A percentile compares a stretch with the other conserved stretches of the same genome.
phyloP scores from a whole-genome alignment of 495 filamentous ascomycete genomes.

The Penicillium lividum region DNA sequence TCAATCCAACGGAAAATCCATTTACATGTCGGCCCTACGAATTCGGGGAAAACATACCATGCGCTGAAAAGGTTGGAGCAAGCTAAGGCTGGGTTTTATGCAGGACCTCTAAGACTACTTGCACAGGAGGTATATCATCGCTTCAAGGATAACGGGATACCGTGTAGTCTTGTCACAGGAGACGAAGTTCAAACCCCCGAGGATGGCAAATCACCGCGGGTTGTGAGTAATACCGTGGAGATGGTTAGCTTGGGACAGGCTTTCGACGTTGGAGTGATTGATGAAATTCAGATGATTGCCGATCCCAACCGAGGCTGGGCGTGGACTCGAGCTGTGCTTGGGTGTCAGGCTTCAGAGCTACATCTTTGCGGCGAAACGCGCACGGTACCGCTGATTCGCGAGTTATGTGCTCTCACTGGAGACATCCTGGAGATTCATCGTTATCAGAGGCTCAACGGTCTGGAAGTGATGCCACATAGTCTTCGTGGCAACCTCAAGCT shows the following conservation, averaged over 20 bases:
- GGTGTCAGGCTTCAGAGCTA: conserved; percentile 79
- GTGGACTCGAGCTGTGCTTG: conserved; percentile 92
- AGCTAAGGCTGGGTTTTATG: conserved; percentile 78
- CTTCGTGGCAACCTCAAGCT: conserved; percentile 61
- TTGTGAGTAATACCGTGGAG: conserved; percentile 91
- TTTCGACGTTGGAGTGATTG: conserved; percentile 91
- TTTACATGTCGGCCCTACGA: conserved; percentile 95
- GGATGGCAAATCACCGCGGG: conserved; percentile 43
- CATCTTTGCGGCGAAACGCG: conserved; percentile 93
- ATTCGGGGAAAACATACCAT: conserved; percentile 97
- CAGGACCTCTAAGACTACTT: conserved; percentile 85
- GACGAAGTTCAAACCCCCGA: conserved; percentile 74
- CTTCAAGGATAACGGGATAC: conserved; percentile 70
- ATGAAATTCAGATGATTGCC: conserved; percentile 98
- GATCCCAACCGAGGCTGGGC: conserved; percentile 84
- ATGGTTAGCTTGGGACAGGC: conserved; percentile 75
- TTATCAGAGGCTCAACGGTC: conserved; percentile 79
- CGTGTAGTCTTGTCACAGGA: conserved; percentile 83
- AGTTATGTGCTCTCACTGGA: conserved; percentile 76
- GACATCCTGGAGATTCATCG: conserved; percentile 78
- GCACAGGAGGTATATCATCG: conserved; percentile 91
- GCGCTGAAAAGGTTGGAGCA: conserved; percentile 84
- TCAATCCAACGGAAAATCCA: conserved; percentile 78
- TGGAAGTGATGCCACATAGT: conserved; percentile 64
- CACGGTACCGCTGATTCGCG: conserved; percentile 73